Evolutionary conservation across 73 alveolate genomes (phyloP).

Genomic region (Uronychia setigera): DNA sequence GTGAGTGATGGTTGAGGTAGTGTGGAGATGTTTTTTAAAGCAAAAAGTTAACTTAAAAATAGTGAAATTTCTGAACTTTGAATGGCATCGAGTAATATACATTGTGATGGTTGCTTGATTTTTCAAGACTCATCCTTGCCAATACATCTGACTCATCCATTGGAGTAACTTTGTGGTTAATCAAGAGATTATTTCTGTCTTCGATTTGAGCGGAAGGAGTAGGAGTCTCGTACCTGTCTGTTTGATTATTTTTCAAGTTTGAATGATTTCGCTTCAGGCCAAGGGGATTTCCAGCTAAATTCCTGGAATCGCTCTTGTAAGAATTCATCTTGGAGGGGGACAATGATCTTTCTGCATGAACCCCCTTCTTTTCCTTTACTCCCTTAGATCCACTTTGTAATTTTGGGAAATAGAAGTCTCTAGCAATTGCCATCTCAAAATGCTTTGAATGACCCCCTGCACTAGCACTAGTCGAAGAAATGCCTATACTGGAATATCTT

Average conservation of each 20-base stretch:
- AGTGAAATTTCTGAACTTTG: not conserved
- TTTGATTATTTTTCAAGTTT: not conserved
- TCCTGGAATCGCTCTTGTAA: not conserved
- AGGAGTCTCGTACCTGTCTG: constrained; percentile 3
- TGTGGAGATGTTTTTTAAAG: too few relatives aligned
- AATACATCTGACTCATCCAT: not conserved
- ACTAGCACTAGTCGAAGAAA: not conserved
- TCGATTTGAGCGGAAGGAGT: too few relatives aligned
- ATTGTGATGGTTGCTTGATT: not conserved
- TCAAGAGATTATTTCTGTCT: too few relatives aligned
- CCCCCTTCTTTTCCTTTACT: not conserved
- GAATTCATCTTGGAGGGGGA: not conserved
- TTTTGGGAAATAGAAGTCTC: not conserved
- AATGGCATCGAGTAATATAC: not conserved
- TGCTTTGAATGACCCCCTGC: not conserved
- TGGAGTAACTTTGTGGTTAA: not conserved
- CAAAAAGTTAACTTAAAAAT: too few relatives aligned
- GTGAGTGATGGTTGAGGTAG: constrained; percentile 4
- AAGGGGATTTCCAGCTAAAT: not conserved
- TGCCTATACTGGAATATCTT: not conserved
- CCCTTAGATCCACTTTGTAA: not conserved
- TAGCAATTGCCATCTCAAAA: not conserved
- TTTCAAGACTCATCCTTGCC: not conserved
- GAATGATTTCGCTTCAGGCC: not conserved
- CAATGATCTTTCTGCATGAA: not conserved